Evolutionary conservation across 2,329 filamentous ascomycete genomes (phyloP).

Genomic region (Biscogniauxia mediterranea): DNA sequence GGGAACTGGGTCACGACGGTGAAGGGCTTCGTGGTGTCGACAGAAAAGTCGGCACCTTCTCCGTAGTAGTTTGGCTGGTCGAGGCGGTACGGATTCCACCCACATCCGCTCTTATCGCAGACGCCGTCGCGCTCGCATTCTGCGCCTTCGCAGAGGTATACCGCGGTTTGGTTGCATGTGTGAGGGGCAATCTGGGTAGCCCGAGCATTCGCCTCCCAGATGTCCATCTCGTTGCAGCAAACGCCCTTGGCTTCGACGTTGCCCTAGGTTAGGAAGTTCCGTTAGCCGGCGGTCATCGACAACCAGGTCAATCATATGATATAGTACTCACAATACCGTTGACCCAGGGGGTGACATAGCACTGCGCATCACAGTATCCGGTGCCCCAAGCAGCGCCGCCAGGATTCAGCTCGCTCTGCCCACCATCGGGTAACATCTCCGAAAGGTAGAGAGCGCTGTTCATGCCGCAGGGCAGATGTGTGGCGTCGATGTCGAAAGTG

Average conservation of each 20-base stretch:
- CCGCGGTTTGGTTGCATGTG: conserved; percentile 34
- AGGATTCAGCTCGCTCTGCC: conserved; percentile 42
- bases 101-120: conserved; percentile 37
- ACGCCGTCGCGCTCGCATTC: conserved; percentile 31
- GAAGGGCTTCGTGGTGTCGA: conserved; percentile 36
- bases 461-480: conserved; percentile 59
- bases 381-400: conserved; percentile 38
- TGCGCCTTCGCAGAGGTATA: conserved; percentile 32
- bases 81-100: conserved; percentile 37
- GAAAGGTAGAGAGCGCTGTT: conserved; percentile 63
- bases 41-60: conserved; percentile 27
- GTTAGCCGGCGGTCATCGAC: conserved; percentile 10
- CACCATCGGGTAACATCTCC: conserved; percentile 58
- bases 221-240: conserved; percentile 41
- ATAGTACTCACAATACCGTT: conserved; percentile 36
- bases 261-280: conserved; percentile 24
- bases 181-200: conserved; percentile 37
- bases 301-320: neutral
- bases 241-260: conserved; percentile 34
- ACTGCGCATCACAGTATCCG: conserved; percentile 40
- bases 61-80: conserved; percentile 34
- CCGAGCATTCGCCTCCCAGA: conserved; percentile 39
- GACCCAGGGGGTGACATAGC: conserved; percentile 36
- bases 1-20: conserved; percentile 39
- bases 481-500: conserved; percentile 63